Evolutionary conservation across 2,329 filamentous ascomycete species (phyloP), one percentile per base, ranked within the genome.

Genomic region (Diplodia sapinea): DNA sequence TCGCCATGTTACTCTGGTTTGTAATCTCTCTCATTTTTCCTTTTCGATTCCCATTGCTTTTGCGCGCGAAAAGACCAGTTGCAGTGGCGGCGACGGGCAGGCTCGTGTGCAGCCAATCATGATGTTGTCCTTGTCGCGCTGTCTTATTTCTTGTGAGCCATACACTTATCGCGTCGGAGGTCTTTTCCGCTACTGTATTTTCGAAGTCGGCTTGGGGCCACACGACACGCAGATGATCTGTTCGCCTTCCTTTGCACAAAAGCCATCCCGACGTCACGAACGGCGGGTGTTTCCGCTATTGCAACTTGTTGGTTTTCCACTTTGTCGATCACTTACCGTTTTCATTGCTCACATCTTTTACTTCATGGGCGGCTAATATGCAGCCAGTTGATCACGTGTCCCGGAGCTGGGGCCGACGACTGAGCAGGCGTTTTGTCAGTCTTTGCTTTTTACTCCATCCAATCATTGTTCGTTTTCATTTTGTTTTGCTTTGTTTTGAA

Each of bases 181-280:
- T 51, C 43, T 51, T 63, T 63, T 63, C 59, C 31, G 59, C 26
- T 36, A 29, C 40, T 62, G 26, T 49, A n/a, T 31, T 50, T 8
- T 62, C n/a, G 15, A 31, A 50, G 57, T 52, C 29, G 50, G 59
- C 31, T 38, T 38, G 9, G 36, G 36, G 38, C 36, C 36, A n/a
- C 36, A 59, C 55, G 36, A 59, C n/a, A 47, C 12, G 20, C 17
- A 36, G 47, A 51, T 20, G 8, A 38, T 15, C n/a, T 51, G 33
- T 51, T 23, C 59, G 29, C 59, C 59, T 36, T 47, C 38, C 29
- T 47, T 33, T 31, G 20, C 43, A 15, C 5, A 62, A 49, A 49
- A 23, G 59, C 59, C 50, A 33, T 29, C 50, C 59, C 59, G 59
- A 63, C 47, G 59, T 63, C 59, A 63, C 31, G 31, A 63, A 63